Conservation (phyloP, 163 green algal genomes). For the Chlorella variabilis region DNA sequence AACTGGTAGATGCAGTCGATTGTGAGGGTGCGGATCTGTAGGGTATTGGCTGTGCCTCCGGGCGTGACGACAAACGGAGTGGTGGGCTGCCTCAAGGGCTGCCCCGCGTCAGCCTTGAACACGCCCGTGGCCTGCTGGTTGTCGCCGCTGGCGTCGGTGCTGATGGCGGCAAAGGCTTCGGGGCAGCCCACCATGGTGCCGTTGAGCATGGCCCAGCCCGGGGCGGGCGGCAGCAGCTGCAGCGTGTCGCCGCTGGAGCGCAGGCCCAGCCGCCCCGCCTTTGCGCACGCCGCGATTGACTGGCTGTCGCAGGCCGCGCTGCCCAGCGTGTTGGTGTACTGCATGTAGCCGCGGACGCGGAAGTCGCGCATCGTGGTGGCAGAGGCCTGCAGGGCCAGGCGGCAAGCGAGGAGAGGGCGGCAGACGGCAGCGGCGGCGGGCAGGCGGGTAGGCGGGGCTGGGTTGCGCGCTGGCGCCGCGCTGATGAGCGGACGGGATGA, state of each 20-base stretch:
- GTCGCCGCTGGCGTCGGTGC: not conserved
- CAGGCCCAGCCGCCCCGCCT: not conserved
- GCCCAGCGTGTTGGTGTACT: not conserved
- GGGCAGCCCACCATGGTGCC: conserved; percentile 14
- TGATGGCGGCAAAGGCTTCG: not conserved
- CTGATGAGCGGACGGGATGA: too few relatives aligned
- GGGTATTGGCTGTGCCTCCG: not conserved
- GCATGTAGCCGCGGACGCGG: conserved; percentile 7
- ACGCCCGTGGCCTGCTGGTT: not conserved
- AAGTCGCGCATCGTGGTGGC: not conserved
- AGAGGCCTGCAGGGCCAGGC: not conserved
- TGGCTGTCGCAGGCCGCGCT: not conserved
- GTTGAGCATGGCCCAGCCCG: not conserved
- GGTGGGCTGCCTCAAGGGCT: not conserved
- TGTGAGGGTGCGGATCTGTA: conserved; percentile 11
- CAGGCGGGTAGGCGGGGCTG: too few relatives aligned
- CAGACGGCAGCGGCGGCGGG: not conserved
- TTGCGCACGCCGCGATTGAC: not conserved
- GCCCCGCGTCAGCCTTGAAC: not conserved
- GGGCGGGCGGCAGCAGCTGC: not conserved
- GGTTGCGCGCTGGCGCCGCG: too few relatives aligned
- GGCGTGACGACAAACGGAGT: not conserved
- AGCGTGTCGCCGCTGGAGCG: conserved; percentile 1
- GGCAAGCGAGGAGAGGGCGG: not conserved
- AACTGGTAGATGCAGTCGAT: conserved; percentile 20